Evolutionary conservation across 345 rosid species (phyloP), one percentile per base, ranked within the genome.

Genomic region (Excoecaria agallocha): DNA sequence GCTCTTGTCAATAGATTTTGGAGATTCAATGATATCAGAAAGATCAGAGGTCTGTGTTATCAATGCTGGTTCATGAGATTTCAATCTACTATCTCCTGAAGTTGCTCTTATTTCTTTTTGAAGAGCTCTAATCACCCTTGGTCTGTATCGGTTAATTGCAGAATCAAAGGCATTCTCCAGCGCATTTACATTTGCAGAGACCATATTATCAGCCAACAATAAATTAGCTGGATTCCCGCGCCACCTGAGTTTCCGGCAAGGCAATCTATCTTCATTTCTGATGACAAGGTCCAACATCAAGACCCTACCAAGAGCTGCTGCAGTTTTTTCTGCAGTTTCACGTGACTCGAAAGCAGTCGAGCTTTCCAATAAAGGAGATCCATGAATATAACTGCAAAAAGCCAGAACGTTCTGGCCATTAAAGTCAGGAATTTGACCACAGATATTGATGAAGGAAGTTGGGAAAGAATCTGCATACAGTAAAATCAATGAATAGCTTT

Each of bases 201-300:
- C 46, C 74, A 82, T 69, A 76, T 88, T 88, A 66, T 95, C 98
- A 8, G 99, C 88, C 81, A 88, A 77, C 83, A 95, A 85, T 58
- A 95, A 79, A 86, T 95, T 95, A 72, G 97, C 91, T 16, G 97
- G 86, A 89, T 95, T 95, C 60, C 99, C 99, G 52, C 99, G 98
- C 99, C 99, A 95, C 76, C 94, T 82, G 60, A 95, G 91, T 73
- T 93, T 87, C 72, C 88, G 99, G 79, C 97, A 95, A 77, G 96
- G 96, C 71, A 95, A 85, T 71, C 99, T 87, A 83, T 95, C 99
- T 82, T 95, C 99, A 75, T 95, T 95, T 82, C 99, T 87, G 75
- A 93, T 91, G 66, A 95, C 88, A 79, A 95, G 96, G 85, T 95
- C 98, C 87, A 95, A 74, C 85, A 95, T 79, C 80, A 95, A 85